Evolutionary conservation across 306 rosid genomes (phyloP), one percentile per base, ranked within the genome.

Genomic region (Mimosa bimucronata): DNA sequence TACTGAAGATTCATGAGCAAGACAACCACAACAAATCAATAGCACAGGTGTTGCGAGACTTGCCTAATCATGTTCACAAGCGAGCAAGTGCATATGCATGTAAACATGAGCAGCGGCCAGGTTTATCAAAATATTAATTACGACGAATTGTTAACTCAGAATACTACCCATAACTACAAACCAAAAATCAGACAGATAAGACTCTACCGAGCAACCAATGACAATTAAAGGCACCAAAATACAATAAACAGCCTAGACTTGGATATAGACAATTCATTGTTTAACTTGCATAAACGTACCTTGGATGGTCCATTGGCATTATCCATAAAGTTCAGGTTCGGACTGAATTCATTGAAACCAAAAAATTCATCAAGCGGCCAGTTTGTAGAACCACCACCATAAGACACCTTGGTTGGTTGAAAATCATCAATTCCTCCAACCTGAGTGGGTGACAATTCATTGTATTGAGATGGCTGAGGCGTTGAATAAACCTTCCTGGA

Each of bases 281-380:
- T 62, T 52, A 71, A 71, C 48, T 83, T 46, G 81, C 76, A 77
- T 64, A 38, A 81, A 29, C 94, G 69, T 72, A 91, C 99, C 97
- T 94, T 91, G 77, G 99, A 89, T 55, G 98, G 88, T 79, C 88
- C 97, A 74, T 80, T 86, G 44, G 87, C 93, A 76, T 76, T 86
- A 48, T 90, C 98, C 88, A 84, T 86, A 88, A 68, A 90, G 50
- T 85, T 88, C 57, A 80, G 90, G 75, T 71, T 87, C 79, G 84
- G 92, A 80, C 46, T 84, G 79, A 86, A 91, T 23, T 92, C 99
- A 42, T 86, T 75, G 31, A 93, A 61, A 19, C 90, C 88, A 64
- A 93, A 66, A 71, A 85, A 92, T 28, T 90, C 99, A 80, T 96
- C 98, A 1, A 96, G 37, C 2, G 87, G 83, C 97, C 99, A 93